Evolutionary conservation across 2,329 filamentous ascomycete species (phyloP).

Genomic region (Pezicula rhizophila): DNA sequence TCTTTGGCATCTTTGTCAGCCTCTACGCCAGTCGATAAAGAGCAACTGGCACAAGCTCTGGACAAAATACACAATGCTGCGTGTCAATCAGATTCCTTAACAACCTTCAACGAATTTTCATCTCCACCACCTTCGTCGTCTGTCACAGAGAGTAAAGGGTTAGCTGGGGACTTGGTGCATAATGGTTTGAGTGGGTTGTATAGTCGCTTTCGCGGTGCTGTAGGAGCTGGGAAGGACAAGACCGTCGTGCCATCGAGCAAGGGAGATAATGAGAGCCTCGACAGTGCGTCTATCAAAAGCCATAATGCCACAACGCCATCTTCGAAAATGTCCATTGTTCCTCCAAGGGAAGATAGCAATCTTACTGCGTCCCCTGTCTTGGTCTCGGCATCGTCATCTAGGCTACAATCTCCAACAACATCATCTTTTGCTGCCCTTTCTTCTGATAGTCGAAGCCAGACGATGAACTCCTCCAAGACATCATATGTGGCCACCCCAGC

Average conservation of each 20-base stretch:
- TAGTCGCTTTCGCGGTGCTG: slow-evolving; percentile 74
- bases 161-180: slow-evolving; percentile 69
- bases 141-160: slow-evolving; percentile 59
- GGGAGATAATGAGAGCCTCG: slow-evolving; percentile 38
- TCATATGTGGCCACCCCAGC: slow-evolving; percentile 16
- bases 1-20: slow-evolving; percentile 43
- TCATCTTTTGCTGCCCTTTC: slow-evolving; percentile 21
- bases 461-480: slow-evolving; percentile 24
- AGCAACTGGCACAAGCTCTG: slow-evolving; percentile 69
- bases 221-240: slow-evolving; percentile 62
- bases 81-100: slow-evolving; percentile 78
- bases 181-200: slow-evolving; percentile 87
- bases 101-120: slow-evolving; percentile 90
- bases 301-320: slow-evolving; percentile 34
- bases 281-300: slow-evolving; percentile 37
- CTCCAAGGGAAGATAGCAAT: slow-evolving; percentile 33
- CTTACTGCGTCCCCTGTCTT: slow-evolving; percentile 30
- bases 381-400: slow-evolving; percentile 23
- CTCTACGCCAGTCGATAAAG: slow-evolving; percentile 56
- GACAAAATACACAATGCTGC: slow-evolving; percentile 85
- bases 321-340: slow-evolving; percentile 36
- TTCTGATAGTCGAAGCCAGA: slow-evolving; percentile 25
- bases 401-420: slow-evolving; percentile 24
- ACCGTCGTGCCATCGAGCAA: slow-evolving; percentile 23
- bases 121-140: slow-evolving; percentile 56